These are phyloP conservation scores for Ceratocystis alfenasii DNA, from an alignment of 2,329 filamentous ascomycete genomes.

Conservation along the genomic window DNA sequence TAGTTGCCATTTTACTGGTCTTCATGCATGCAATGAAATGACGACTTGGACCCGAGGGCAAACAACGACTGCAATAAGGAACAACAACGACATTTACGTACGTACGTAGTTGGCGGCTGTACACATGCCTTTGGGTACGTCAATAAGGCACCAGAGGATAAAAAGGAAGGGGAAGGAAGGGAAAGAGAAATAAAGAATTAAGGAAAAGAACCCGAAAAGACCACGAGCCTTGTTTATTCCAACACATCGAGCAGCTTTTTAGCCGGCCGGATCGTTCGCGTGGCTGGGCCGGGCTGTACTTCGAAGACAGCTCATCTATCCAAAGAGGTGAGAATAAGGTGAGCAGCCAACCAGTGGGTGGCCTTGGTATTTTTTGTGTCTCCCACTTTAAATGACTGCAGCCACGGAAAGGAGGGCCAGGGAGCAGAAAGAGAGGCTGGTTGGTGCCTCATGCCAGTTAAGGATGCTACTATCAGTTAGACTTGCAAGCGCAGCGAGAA, in stretches of 20 bases:
- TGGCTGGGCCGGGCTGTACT: not conserved
- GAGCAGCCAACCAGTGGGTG: too few species aligned
- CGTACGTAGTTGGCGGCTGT: not conserved
- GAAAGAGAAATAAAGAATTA: not conserved
- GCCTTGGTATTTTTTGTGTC: not conserved
- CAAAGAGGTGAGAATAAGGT: too few species aligned
- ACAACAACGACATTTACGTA: not conserved
- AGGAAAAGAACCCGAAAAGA: too few species aligned
- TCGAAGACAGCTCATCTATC: not conserved
- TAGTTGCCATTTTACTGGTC: not conserved
- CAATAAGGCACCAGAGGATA: not conserved
- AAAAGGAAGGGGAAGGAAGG: not conserved
- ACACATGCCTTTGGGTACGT: too few species aligned
- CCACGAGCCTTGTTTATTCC: too few species aligned
- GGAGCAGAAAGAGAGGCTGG: not conserved
- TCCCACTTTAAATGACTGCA: not conserved
- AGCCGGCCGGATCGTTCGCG: not conserved
- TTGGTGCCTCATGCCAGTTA: conserved; percentile 3
- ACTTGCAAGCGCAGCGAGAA: not conserved
- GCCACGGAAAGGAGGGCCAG: not conserved
- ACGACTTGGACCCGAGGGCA: not conserved
- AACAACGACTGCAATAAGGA: not conserved
- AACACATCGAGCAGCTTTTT: too few species aligned
- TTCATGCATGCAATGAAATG: not conserved
- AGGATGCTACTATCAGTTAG: not conserved